phyloP scores from a whole-genome alignment of 1,284 basidiomycete genomes.

The Xerocomus cyaneibrunnescens region DNA sequence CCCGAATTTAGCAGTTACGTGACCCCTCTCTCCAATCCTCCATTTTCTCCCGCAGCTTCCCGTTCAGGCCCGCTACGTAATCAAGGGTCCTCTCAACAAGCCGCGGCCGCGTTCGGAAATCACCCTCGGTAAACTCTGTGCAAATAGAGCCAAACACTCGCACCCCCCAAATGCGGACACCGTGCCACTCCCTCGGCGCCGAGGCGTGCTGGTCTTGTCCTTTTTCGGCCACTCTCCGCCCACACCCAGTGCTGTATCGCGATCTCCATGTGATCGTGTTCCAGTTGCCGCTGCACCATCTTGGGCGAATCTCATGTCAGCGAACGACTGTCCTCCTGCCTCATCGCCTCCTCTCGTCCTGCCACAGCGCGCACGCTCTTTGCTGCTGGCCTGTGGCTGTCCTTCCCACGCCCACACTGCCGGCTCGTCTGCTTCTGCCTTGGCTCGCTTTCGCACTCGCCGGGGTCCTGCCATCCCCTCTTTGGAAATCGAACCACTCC shows the following conservation, averaged over 20 bases:
- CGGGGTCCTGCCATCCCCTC: constrained; percentile 30
- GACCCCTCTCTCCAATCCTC: constrained; percentile 30
- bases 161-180: constrained; percentile 20
- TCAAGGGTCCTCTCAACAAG: constrained; percentile 35
- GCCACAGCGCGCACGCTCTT: constrained; percentile 25
- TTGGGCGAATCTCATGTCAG: constrained; percentile 38
- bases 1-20: constrained; percentile 38
- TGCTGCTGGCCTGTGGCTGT: constrained; percentile 9
- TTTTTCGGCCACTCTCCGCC: constrained; percentile 27
- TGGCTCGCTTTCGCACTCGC: constrained; percentile 33
- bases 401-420: constrained; percentile 16
- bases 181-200: constrained; percentile 40
- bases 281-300: constrained; percentile 35
- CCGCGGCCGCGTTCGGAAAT: constrained; percentile 41
- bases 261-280: constrained; percentile 36
- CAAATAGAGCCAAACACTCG: constrained; percentile 28
- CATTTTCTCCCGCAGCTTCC: constrained; percentile 37
- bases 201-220: constrained; percentile 33
- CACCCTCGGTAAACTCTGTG: constrained; percentile 39
- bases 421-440: constrained; percentile 28
- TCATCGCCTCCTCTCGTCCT: constrained; percentile 23
- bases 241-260: constrained; percentile 32
- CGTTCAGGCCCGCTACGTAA: constrained; percentile 32
- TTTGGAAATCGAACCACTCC: constrained; percentile 26
- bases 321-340: constrained; percentile 20